Base-by-base conservation (phyloP, 2,329 filamentous ascomycete genomes). In the Aspergillus japonicus region DNA sequence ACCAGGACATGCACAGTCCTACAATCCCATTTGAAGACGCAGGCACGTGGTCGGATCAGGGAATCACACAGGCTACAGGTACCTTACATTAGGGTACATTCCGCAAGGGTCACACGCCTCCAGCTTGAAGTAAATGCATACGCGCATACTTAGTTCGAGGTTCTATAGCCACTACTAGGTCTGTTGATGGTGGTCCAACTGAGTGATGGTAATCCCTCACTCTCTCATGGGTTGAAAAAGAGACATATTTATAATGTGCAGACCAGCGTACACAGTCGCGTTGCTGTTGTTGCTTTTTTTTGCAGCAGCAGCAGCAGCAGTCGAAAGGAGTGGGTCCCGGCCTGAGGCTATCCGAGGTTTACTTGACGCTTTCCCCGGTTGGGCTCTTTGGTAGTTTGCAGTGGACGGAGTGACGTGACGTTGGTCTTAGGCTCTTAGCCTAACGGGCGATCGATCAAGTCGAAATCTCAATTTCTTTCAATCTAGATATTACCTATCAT, bases 361-460 rank as follows among this genome's bases (percentile, higher is more conserved):
- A 23, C 39, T 58, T 50, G 56, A 53, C 58, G 61, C 58, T 61
- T 54, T 54, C 31, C 61, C 61, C 12, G n/a, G 61, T 61, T 31
- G 44, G 56, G 61, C 31, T 23, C 10, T 11, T 29, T 26, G 39
- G 33, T 42, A 57, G 56, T 35, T 35, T 35, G 7, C 26, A 29
- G 26, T 8, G 33, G 12, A 35, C 11, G 33, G 33, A 35, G 33
- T 35, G 33, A 35, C 14, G 39, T 63, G 61, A 63, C 61, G 61
- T 63, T 35, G 12, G 33, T 29, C 26, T 29, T 8, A 7, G 8
- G 14, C 33, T 33, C 31, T 12, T 16, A 35, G 33, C 33, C 33
- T 54, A 39, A 48, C 53, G 42, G 47, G 33, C 33, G 14, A 29
- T 29, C 35, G 39, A 47, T 31, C 53, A 48, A 29, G 47, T 29